A percentile compares a stretch with the other conserved stretches of the same genome.
Evolutionary conservation across 257 asterid genomes (phyloP).

Genomic region (Salvia splendens): DNA sequence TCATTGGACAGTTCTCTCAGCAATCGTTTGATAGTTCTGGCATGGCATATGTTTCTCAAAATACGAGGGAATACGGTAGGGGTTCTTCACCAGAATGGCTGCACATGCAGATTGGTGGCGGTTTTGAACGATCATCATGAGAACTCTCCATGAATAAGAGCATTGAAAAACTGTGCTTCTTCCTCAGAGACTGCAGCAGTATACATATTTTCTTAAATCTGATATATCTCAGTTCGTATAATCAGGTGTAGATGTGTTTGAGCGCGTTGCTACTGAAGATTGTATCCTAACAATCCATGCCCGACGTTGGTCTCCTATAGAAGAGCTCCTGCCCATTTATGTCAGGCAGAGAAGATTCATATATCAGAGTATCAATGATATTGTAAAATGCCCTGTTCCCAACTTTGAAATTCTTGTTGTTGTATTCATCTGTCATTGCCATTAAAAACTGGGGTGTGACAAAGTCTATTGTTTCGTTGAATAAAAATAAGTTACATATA

Average conservation of each 20-base stretch:
- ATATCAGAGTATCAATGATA: constrained; percentile 33
- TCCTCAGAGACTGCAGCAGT: constrained; percentile 35
- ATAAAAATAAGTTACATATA: constrained; percentile 33
- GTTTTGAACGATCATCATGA: constrained; percentile 68
- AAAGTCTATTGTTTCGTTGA: constrained; percentile 28
- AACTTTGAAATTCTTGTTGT: constrained; percentile 25
- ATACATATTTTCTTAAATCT: constrained; percentile 36
- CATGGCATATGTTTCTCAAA: constrained; percentile 68
- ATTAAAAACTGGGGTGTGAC: constrained; percentile 37
- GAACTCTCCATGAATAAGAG: constrained; percentile 33
- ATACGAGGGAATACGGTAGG: constrained; percentile 55
- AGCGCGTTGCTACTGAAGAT: constrained; percentile 6
- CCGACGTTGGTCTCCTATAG: constrained; percentile 29
- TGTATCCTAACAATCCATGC: constrained; percentile 22
- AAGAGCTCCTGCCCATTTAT: constrained; percentile 25
- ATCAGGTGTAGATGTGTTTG: constrained; percentile 30
- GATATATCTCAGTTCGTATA: constrained; percentile 28
- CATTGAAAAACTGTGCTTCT: constrained; percentile 31
- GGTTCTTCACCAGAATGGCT: constrained; percentile 85
- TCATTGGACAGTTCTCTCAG: constrained; percentile 57
- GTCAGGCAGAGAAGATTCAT: constrained; percentile 23
- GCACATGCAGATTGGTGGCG: constrained; percentile 94
- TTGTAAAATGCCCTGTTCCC: constrained; percentile 34
- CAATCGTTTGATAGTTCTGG: constrained; percentile 59
- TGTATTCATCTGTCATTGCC: constrained; percentile 32